Evolutionary conservation across 2,329 filamentous ascomycete species (phyloP).

Genomic region (Coccinonectria pachysandricola): DNA sequence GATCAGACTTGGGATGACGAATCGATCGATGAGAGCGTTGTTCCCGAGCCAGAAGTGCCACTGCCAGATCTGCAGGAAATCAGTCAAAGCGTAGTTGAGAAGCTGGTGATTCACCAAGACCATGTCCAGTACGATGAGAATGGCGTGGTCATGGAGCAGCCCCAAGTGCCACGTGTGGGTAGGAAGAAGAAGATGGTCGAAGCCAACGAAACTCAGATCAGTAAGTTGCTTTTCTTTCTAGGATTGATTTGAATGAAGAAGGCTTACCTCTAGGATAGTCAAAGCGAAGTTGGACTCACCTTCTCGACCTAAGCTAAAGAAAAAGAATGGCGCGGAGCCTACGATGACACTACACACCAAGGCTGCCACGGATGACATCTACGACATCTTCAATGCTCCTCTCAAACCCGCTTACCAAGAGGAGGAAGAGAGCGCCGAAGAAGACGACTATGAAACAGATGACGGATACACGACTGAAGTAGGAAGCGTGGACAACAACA

Average conservation of each 20-base stretch:
- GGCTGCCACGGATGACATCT: constrained; percentile 94
- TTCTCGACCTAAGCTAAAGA: constrained; percentile 70
- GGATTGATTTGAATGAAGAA: neutral
- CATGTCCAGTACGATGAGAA: constrained; percentile 47
- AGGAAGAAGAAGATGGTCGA: constrained; percentile 76
- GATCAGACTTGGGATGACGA: constrained; percentile 46
- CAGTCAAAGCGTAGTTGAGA: constrained; percentile 15
- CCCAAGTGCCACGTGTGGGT: constrained; percentile 34
- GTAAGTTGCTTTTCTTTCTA: constrained; percentile 39
- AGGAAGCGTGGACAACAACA: constrained; percentile 68
- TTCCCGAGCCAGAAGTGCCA: constrained; percentile 17
- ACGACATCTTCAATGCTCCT: constrained; percentile 91
- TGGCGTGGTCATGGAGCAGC: constrained; percentile 36
- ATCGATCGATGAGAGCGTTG: constrained; percentile 22
- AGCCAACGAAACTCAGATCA: constrained; percentile 84
- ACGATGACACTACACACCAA: constrained; percentile 97
- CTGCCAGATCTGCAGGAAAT: constrained; percentile 24
- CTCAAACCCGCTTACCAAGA: constrained; percentile 17
- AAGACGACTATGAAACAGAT: constrained; percentile 63
- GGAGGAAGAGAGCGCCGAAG: constrained; percentile 38
- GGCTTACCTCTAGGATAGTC: constrained; percentile 44
- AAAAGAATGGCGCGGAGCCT: constrained; percentile 67
- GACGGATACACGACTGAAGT: constrained; percentile 73
- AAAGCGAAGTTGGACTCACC: constrained; percentile 91
- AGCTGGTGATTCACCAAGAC: constrained; percentile 18